These are phyloP conservation scores for Alternaria sp. DNA, from an alignment of 2,329 filamentous ascomycete species.

Conservation along the genomic window DNA sequence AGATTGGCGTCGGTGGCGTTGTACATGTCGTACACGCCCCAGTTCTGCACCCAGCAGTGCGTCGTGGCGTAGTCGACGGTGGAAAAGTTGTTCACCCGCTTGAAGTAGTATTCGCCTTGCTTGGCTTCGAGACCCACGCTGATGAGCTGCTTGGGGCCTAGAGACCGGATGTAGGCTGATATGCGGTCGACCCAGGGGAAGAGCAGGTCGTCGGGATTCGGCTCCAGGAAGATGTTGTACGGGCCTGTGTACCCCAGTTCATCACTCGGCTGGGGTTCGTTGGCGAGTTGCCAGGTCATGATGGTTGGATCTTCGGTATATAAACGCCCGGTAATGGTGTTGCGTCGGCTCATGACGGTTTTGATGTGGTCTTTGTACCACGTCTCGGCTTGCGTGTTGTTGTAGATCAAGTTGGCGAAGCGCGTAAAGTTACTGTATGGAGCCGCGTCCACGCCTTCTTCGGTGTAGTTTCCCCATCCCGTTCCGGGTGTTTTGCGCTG, in stretches of 20 bases:
- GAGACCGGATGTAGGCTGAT: slow-evolving; percentile 47
- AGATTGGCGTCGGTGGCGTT: slow-evolving; percentile 44
- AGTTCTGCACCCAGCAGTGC: slow-evolving; percentile 54
- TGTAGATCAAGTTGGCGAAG: slow-evolving; percentile 50
- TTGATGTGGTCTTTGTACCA: slow-evolving; percentile 52
- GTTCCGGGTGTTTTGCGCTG: slow-evolving; percentile 45
- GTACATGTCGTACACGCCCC: slow-evolving; percentile 52
- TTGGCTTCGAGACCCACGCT: slow-evolving; percentile 52
- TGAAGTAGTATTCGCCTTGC: slow-evolving; percentile 52
- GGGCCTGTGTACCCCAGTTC: slow-evolving; percentile 36
- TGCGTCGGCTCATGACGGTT: slow-evolving; percentile 47
- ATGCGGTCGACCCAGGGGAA: slow-evolving; percentile 50
- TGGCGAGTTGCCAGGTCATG: slow-evolving; percentile 54
- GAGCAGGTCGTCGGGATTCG: slow-evolving; percentile 44
- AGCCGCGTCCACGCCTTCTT: slow-evolving; percentile 43
- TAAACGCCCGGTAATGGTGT: slow-evolving; percentile 47
- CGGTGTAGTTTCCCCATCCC: slow-evolving; percentile 53
- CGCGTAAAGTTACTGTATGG: slow-evolving; percentile 39
- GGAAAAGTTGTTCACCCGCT: slow-evolving; percentile 47
- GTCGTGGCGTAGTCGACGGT: slow-evolving; percentile 52
- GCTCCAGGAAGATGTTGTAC: slow-evolving; percentile 35
- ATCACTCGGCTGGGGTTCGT: slow-evolving; percentile 49
- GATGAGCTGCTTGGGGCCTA: slow-evolving; percentile 50
- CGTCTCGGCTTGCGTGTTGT: slow-evolving; percentile 42
- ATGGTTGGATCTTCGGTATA: slow-evolving; percentile 51